Percentiles rank a stretch among this genome's conserved stretches.
These are phyloP conservation scores for Ammopiptanthus mongolicus DNA, from an alignment of 306 rosid genomes.

Conservation along the genomic window DNA sequence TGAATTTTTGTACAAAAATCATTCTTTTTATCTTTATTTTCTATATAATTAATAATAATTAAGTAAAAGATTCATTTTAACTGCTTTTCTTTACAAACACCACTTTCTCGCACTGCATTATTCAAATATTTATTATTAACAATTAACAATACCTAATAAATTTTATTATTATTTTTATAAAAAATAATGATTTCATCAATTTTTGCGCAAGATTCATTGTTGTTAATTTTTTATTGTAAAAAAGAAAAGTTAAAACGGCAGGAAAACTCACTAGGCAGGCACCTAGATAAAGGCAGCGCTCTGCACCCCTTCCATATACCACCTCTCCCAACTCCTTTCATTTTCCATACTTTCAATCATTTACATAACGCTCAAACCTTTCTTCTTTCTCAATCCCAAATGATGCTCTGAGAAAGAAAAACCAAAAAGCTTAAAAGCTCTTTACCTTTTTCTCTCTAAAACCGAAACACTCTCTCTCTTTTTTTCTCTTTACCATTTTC, in stretches of 20 bases:
- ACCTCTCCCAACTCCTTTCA: neutral
- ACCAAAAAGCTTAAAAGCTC: neutral
- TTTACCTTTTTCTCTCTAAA: neutral
- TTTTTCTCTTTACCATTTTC: neutral
- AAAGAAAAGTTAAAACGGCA: too few species aligned
- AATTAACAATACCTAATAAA: too few species aligned
- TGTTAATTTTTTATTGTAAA: too few species aligned
- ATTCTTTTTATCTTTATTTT: too few species aligned
- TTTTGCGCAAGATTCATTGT: too few species aligned
- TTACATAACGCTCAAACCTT: slow-evolving; percentile 4
- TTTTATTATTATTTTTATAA: too few species aligned
- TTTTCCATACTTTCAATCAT: neutral
- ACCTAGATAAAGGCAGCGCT: neutral
- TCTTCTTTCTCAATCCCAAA: neutral
- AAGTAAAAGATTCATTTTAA: neutral
- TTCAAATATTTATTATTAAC: too few species aligned
- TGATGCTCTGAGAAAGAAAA: neutral
- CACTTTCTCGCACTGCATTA: neutral
- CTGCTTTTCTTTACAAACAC: neutral
- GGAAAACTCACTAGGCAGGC: too few species aligned
- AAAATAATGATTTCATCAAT: too few species aligned
- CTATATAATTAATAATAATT: too few species aligned
- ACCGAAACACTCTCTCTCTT: neutral
- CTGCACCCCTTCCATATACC: neutral
- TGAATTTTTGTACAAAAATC: too few species aligned